Conservation (phyloP, 164 flowering plant genomes). For the Liriodendron chinense region DNA sequence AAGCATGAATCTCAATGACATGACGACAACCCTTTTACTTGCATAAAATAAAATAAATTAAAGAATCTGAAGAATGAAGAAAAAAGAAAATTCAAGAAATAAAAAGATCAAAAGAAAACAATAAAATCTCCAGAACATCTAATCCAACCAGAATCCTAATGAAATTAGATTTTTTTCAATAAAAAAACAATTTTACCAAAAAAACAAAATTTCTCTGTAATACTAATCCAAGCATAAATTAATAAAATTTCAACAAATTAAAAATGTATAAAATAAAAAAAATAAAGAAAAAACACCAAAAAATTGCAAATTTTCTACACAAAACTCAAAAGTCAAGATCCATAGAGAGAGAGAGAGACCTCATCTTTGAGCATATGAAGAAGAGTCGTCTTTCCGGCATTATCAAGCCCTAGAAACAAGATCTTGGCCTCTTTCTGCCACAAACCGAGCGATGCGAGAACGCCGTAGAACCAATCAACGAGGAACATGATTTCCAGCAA, state of each 20-base stretch:
- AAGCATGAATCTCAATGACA: no score
- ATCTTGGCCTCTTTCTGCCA: constrained; percentile 21
- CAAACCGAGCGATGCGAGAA: constrained; percentile 16
- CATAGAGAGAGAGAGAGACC: background rate
- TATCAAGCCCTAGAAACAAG: constrained; percentile 12
- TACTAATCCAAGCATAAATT: background rate
- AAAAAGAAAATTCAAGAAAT: no score
- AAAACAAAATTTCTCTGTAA: background rate
- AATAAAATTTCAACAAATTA: background rate
- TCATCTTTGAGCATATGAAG: constrained; percentile 19
- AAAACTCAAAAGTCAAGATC: background rate
- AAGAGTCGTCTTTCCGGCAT: constrained; percentile 15
- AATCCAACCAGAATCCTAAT: no score
- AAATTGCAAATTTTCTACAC: background rate
- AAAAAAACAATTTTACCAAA: background rate
- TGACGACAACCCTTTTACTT: no score
- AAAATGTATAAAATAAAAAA: background rate
- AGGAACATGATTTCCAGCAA: constrained; percentile 7
- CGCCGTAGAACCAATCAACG: constrained; percentile 12
- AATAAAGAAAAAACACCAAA: background rate
- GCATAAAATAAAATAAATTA: no score
- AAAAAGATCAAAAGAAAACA: no score
- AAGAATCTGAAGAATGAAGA: no score
- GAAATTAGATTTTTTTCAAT: no score
- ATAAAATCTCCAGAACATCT: no score